Percentiles rank a stretch among this genome's conserved stretches.
Evolutionary conservation across 768 basidiomycete genomes (phyloP).

Genomic region (Lactarius hatsudake): DNA sequence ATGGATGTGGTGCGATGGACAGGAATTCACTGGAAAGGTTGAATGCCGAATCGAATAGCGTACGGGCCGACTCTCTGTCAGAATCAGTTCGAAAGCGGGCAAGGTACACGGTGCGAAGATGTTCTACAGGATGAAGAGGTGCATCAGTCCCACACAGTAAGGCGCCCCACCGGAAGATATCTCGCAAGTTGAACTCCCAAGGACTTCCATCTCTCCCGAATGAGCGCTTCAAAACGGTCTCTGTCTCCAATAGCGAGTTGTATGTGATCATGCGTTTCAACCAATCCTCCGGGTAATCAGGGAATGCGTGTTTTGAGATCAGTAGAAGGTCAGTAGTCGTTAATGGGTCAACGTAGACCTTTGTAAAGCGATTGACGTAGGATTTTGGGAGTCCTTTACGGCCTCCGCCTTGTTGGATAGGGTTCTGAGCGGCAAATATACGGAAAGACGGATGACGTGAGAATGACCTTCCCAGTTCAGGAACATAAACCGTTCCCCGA

Average conservation of each 20-base stretch:
- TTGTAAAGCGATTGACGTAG: slow-evolving; percentile 97
- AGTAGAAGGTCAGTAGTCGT: slow-evolving; percentile 70
- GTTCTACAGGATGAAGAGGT: slow-evolving; percentile 53
- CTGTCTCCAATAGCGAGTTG: slow-evolving; percentile 67
- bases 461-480: slow-evolving; percentile 90
- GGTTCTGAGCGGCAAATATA: slow-evolving; percentile 97
- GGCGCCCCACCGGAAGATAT: slow-evolving; percentile 85
- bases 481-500: slow-evolving; percentile 90
- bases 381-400: slow-evolving; percentile 97
- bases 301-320: slow-evolving; percentile 75
- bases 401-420: slow-evolving; percentile 92
- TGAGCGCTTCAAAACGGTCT: slow-evolving; percentile 56
- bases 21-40: slow-evolving; percentile 30
- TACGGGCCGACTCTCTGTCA: slow-evolving; percentile 56
- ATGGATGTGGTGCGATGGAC: slow-evolving; percentile 37
- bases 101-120: slow-evolving; percentile 73
- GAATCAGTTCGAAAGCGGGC: slow-evolving; percentile 76
- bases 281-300: slow-evolving; percentile 48
- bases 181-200: slow-evolving; percentile 98
- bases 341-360: slow-evolving; percentile 89
- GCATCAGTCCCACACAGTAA: slow-evolving; percentile 41
- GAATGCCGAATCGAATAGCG: slow-evolving; percentile 57
- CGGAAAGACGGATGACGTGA: slow-evolving; percentile 88
- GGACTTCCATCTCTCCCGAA: slow-evolving; percentile 83
- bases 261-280: slow-evolving; percentile 79